These are phyloP conservation scores for Cladophialophora immunda DNA, from an alignment of 2,329 filamentous ascomycete genomes.

Conservation along the genomic window DNA sequence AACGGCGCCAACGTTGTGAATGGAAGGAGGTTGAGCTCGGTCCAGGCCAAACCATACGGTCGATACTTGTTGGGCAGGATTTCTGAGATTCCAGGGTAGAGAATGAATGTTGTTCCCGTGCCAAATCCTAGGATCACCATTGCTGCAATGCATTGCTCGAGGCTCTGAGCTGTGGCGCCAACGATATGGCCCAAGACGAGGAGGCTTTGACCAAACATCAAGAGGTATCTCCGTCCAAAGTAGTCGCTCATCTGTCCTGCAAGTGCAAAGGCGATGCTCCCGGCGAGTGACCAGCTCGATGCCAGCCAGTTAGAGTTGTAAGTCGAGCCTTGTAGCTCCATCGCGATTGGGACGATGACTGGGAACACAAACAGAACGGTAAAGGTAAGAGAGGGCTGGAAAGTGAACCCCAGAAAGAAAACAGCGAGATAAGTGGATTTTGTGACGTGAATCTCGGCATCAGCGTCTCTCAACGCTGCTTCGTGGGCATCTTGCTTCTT, in stretches of 20 bases:
- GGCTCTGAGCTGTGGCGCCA: no score
- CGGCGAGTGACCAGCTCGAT: no score
- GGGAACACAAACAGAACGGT: conserved; percentile 5
- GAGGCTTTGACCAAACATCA: no score
- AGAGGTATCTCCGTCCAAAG: no score
- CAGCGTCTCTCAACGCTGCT: conserved; percentile 14
- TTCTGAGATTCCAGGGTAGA: conserved; percentile 23
- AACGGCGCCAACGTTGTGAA: conserved; percentile 20
- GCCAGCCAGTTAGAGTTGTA: no score
- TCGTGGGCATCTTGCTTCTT: not conserved
- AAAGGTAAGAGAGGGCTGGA: conserved; percentile 21
- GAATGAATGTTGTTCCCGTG: not conserved
- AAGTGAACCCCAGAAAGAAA: conserved; percentile 22
- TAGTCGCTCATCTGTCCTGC: no score
- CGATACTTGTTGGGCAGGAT: conserved; percentile 24
- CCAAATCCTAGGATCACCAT: conserved; percentile 24
- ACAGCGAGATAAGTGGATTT: conserved; percentile 5
- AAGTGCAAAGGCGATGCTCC: no score
- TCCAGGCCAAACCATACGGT: conserved; percentile 17
- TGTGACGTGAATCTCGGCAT: conserved; percentile 7
- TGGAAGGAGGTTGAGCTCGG: conserved; percentile 16
- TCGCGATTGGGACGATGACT: conserved; percentile 2
- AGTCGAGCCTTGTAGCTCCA: conserved; percentile 18
- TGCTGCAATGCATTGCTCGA: conserved; percentile 18
- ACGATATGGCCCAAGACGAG: no score